Evolutionary conservation across 2,329 filamentous ascomycete genomes (phyloP).

Genomic region (Arthrobotrys entomopaga): DNA sequence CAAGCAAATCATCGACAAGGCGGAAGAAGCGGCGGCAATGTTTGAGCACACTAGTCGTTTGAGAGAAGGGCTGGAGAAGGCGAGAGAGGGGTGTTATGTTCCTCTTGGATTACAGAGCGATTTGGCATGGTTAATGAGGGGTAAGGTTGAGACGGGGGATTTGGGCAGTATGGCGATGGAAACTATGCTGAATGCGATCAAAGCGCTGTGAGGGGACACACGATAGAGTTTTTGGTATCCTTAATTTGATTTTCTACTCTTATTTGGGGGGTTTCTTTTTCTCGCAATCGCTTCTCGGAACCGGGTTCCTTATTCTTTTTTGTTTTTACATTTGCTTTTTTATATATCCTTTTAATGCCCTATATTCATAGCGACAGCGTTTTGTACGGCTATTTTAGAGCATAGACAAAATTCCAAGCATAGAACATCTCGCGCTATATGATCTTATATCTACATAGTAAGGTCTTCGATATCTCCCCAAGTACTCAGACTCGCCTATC

Average conservation of each 20-base stretch:
- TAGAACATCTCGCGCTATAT: neutral
- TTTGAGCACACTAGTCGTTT: slow-evolving; percentile 96
- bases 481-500: too few species aligned
- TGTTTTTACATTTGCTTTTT: slow-evolving; percentile 15
- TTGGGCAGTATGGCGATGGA: slow-evolving; percentile 65
- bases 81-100: slow-evolving; percentile 80
- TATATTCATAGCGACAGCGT: slow-evolving; percentile 33
- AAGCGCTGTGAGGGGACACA: slow-evolving; percentile 65
- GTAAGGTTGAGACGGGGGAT: slow-evolving; percentile 64
- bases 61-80: slow-evolving; percentile 85
- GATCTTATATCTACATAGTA: neutral
- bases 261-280: slow-evolving; percentile 4
- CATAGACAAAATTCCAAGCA: slow-evolving; percentile 25
- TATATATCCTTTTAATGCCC: slow-evolving; percentile 32
- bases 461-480: neutral
- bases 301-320: slow-evolving; percentile 25
- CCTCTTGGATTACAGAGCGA: slow-evolving; percentile 89
- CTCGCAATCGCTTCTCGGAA: slow-evolving; percentile 8
- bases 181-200: slow-evolving; percentile 71
- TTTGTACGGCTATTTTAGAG: slow-evolving; percentile 47
- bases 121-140: slow-evolving; percentile 77
- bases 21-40: slow-evolving; percentile 85
- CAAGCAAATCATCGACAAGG: slow-evolving; percentile 80
- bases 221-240: neutral
- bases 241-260: neutral